Evolutionary conservation across 208 protist genomes (phyloP), one percentile per base, ranked within the genome.

Genomic region (Acanthamoeba castellanii): DNA sequence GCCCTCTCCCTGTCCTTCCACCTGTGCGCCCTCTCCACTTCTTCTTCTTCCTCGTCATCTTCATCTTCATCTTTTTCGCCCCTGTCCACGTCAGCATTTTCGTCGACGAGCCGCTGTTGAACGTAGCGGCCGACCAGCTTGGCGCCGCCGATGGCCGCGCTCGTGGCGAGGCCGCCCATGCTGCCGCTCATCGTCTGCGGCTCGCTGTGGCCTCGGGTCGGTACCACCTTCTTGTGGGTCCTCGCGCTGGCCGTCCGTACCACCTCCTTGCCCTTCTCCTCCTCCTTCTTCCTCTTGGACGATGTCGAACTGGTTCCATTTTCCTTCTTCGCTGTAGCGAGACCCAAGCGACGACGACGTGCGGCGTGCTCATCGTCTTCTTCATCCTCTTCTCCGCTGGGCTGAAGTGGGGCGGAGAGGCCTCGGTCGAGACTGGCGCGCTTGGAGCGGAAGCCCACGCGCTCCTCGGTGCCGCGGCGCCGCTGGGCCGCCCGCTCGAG

Each of bases 111-210:
- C 50, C 50, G 34, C n/a, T 85, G 76, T 34, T 85, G 34, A 0
- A 85, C 76, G 76, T 47, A 85, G 9, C 76, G 76, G 22, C 76
- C 76, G 76, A 85, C 42, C 16, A 85, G 76, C 30, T 85, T 85
- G 32, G 76, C 76, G 1, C 76, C 76, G 9, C 76, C 76, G 16
- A 57, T 57, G 76, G 76, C 76, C 9, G 76, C 76, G 76, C 45
- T 85, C 37, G 42, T 57, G 34, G 22, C 76, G 20, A 57, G 4
- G 45, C 47, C 59, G 34, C 42, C 76, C 42, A 85, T 5, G 27
- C 27, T 57, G 27, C 25, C 76, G 47, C 47, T 57, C 27, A 57
- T 6, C 42, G 18, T 8, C 20, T 37, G 8, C n/a, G 18, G 22
- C 37, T 82, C 72, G 22, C 37, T 47, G 16, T 50, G 22, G 45